Evolutionary conservation across 257 asterid species (phyloP).

Genomic region (Marsdenia floribunda): DNA sequence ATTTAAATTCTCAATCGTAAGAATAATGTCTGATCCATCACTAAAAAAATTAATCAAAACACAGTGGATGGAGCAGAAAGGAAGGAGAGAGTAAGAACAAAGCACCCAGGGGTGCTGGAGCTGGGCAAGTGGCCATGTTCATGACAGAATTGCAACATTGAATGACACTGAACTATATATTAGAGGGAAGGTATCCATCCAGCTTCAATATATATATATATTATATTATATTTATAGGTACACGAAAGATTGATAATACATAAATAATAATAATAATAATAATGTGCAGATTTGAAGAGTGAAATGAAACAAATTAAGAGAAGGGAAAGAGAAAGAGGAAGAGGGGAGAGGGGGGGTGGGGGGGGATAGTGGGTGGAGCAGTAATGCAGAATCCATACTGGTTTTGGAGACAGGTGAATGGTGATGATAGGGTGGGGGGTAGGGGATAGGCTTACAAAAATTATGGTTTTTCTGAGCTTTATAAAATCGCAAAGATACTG

Average conservation of each 20-base stretch:
- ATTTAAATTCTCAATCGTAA: too few relatives aligned
- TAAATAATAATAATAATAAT: not conserved
- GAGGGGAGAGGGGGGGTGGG: not conserved
- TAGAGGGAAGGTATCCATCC: not conserved
- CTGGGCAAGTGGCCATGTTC: constrained; percentile 9
- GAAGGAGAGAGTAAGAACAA: too few relatives aligned
- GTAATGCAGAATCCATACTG: constrained; percentile 16
- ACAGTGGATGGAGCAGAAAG: not conserved
- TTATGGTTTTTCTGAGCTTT: not conserved
- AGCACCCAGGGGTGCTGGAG: not conserved
- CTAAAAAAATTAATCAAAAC: not conserved
- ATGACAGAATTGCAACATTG: not conserved
- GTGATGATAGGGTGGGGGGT: constrained; percentile 16
- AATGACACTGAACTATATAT: not conserved
- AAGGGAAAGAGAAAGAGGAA: not conserved
- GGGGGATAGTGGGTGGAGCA: constrained; percentile 21
- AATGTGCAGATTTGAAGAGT: not conserved
- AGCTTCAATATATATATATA: not conserved
- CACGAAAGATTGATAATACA: not conserved
- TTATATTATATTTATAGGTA: not conserved
- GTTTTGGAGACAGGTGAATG: constrained; percentile 15
- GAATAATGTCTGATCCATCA: too few relatives aligned
- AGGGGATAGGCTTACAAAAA: not conserved
- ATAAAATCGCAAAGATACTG: constrained; percentile 8
- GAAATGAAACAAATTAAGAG: not conserved